Conservation (phyloP, 495 filamentous ascomycete genomes). For the Lentithecium fluviatile region DNA sequence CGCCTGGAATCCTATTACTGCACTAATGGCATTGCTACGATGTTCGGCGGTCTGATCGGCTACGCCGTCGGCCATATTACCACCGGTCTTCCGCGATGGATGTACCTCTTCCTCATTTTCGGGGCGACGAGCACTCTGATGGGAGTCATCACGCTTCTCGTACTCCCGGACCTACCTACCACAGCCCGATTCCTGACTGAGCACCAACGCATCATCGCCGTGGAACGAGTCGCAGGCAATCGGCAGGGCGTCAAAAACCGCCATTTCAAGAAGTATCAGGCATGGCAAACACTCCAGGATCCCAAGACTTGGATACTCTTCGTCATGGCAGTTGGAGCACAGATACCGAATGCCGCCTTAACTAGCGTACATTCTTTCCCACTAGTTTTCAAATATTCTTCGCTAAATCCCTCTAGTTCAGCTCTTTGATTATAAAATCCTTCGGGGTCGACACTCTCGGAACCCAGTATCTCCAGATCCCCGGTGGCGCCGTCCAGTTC, state of each 20-base stretch:
- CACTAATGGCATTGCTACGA: conserved; percentile 57
- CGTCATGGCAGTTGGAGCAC: conserved; percentile 36
- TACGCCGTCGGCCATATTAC: conserved; percentile 55
- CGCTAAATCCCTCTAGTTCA: conserved; percentile 4
- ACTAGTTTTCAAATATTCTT: too few relatives aligned
- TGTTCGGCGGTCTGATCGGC: conserved; percentile 51
- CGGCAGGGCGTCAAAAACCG: conserved; percentile 50
- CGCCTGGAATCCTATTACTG: conserved; percentile 56
- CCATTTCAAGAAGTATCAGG: conserved; percentile 52
- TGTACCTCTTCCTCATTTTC: conserved; percentile 54
- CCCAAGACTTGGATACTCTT: conserved; percentile 52
- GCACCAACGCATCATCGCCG: conserved; percentile 46
- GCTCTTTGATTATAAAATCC: conserved; percentile 21
- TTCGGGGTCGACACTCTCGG: conserved; percentile 57
- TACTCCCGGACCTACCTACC: conserved; percentile 49
- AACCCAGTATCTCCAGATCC: conserved; percentile 56
- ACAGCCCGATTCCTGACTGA: conserved; percentile 50
- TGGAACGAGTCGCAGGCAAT: conserved; percentile 49
- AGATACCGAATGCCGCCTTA: conserved; percentile 38
- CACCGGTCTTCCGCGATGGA: conserved; percentile 46
- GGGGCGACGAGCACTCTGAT: conserved; percentile 44
- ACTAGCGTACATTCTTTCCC: conserved; percentile 32
- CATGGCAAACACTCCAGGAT: conserved; percentile 49
- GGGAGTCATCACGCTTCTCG: conserved; percentile 43
- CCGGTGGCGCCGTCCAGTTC: conserved; percentile 45